These are phyloP conservation scores for Yamadazyma mexicana DNA, from an alignment of 1,139 yeast genomes.

Conservation along the genomic window DNA sequence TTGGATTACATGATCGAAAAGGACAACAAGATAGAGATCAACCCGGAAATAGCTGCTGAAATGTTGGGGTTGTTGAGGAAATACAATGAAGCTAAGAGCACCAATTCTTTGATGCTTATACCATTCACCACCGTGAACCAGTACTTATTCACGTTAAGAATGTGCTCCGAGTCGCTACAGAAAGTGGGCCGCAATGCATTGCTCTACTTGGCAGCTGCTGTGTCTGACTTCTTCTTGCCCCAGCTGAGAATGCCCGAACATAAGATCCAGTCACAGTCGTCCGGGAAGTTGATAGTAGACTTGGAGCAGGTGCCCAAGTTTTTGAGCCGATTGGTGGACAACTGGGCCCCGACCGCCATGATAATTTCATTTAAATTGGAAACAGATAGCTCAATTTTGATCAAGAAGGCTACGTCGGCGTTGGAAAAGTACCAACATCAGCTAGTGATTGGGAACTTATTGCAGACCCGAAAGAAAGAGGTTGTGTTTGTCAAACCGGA, in stretches of 20 bases:
- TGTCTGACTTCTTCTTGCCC: constrained; percentile 93
- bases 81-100: constrained; percentile 59
- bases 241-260: constrained; percentile 84
- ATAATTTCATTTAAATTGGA: constrained; percentile 93
- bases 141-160: constrained; percentile 77
- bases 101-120: constrained; percentile 61
- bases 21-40: constrained; percentile 56
- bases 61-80: constrained; percentile 67
- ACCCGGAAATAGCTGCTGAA: constrained; percentile 57
- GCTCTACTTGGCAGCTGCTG: constrained; percentile 95
- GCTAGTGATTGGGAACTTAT: constrained; percentile 88
- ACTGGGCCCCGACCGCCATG: constrained; percentile 96
- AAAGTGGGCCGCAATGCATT: constrained; percentile 56
- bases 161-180: constrained; percentile 62
- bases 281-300: constrained; percentile 72
- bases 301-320: constrained; percentile 97
- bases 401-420: constrained; percentile 76
- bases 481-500: constrained; percentile 79
- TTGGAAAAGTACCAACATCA: constrained; percentile 86
- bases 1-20: constrained; percentile 73
- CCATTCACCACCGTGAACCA: constrained; percentile 97
- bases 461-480: constrained; percentile 84
- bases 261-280: constrained; percentile 83
- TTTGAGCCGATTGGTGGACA: constrained; percentile 79
- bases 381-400: constrained; percentile 72